phyloP scores from a whole-genome alignment of 768 basidiomycete species.

The Coprinellus micaceus region DNA sequence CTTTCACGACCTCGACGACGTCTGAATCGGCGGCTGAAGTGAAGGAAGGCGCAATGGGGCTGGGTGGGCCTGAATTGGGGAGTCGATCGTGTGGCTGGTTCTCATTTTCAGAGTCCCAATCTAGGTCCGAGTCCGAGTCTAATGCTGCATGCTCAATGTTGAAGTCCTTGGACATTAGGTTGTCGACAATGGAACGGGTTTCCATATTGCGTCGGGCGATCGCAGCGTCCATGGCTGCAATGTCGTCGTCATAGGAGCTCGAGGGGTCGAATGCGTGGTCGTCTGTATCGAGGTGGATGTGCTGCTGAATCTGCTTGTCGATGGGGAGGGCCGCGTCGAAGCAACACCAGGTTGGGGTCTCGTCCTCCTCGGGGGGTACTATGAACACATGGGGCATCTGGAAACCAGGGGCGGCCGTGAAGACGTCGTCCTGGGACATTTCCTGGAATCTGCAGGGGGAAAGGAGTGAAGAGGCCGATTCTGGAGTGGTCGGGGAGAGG shows the following conservation, averaged over 20 bases:
- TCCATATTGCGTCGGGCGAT: conserved; percentile 22
- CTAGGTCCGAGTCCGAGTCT: conserved; percentile 22
- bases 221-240: conserved; percentile 14
- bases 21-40: conserved; percentile 46
- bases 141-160: conserved; percentile 21
- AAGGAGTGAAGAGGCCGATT: conserved; percentile 7
- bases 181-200: conserved; percentile 29
- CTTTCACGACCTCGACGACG: conserved; percentile 58
- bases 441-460: neutral
- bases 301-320: conserved; percentile 16
- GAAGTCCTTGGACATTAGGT: conserved; percentile 23
- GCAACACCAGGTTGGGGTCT: conserved; percentile 50
- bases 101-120: conserved; percentile 18
- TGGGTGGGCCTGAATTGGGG: conserved; percentile 14
- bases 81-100: conserved; percentile 15
- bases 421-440: neutral
- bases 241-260: conserved; percentile 3
- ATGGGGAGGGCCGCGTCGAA: conserved; percentile 44
- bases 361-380: conserved; percentile 57
- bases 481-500: conserved; percentile 5
- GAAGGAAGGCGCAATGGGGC: neutral
- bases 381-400: conserved; percentile 52
- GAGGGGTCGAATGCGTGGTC: conserved; percentile 12
- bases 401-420: conserved; percentile 10
- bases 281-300: conserved; percentile 12